Base-by-base conservation (phyloP, 495 filamentous ascomycete species). In the Tuber microsphaerosporum region DNA sequence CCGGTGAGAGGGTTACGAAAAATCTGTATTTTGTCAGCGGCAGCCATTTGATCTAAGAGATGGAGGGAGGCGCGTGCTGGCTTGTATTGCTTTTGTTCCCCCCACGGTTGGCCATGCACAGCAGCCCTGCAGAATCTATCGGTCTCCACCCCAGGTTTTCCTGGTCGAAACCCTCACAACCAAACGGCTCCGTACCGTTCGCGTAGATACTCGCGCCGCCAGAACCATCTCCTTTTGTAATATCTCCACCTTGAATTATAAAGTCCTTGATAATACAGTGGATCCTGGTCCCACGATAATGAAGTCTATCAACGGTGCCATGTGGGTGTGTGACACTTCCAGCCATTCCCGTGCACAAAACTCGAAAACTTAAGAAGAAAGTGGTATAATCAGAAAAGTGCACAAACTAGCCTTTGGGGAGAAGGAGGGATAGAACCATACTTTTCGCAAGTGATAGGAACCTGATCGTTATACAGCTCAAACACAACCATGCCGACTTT, bases 301-400 rank as follows among this genome's bases (percentile, higher is more conserved):
- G 73, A 34, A 83, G 74, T 39, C 74, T 70, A 41, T 72, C 88
- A 77, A 91, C 92, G 83, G 90, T 89, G 81, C 94, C 94, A 85
- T 92, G 93, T 22, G 51, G 26, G 44, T 48, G 37, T 39, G n/a
- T 74, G 19, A 70, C 39, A 17, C 43, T 42, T 9, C 82, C 82
- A 34, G 76, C 79, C 45, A 74, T 73, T 56, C 80, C 80, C 16
- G 77, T 80, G 68, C 82, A 84, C 43, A 84, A 77, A 69, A 76
- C 73, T 14, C 81, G 82, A 69, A 84, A 84, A 74, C 93, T 97
- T 87, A 41, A 71, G 75, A 69, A 73, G 72, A 69, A 75, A 75
- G 71, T 68, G 75, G 71, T 74, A 69, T 69, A 44, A 72, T 37
- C 75, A 75, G 48, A 80, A 31, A 71, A 56, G 42, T 71, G 46